phyloP scores from a whole-genome alignment of 352 stramenopile genomes.

The Pythium guiyangense region DNA sequence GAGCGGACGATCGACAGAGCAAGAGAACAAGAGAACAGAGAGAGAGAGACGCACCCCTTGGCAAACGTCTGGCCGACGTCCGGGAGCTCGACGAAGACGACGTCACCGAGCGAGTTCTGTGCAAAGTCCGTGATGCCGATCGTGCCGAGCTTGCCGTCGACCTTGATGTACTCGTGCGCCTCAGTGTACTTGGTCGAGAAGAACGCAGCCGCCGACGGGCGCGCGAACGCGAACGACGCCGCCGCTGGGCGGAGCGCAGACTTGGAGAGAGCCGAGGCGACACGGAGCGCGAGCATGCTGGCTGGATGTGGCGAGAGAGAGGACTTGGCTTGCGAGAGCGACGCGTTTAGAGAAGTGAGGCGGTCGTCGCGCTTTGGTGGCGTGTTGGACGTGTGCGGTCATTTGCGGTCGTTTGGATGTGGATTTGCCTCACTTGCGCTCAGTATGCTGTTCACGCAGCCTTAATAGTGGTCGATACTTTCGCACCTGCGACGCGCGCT shows the following conservation, averaged over 20 bases:
- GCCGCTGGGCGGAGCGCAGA: conserved; percentile 28
- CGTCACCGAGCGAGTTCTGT: conserved; percentile 95
- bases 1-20: neutral
- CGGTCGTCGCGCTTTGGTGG: too few relatives aligned
- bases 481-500: neutral
- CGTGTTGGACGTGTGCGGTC: neutral
- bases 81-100: conserved; percentile 97
- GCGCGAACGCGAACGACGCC: conserved; percentile 39
- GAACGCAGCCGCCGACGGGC: conserved; percentile 21
- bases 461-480: neutral
- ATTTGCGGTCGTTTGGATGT: too few relatives aligned
- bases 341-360: neutral
- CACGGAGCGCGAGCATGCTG: conserved; percentile 58
- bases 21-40: neutral
- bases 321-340: neutral
- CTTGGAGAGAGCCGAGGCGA: conserved; percentile 48
- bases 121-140: conserved; percentile 98
- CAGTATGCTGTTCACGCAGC: neutral
- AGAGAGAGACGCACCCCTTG: conserved; percentile 83
- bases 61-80: conserved; percentile 91
- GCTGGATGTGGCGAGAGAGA: too few relatives aligned
- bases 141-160: conserved; percentile 79
- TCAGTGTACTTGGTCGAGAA: conserved; percentile 86
- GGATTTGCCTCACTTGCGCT: neutral
- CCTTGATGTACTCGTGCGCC: conserved; percentile 82